Percentiles rank a stretch among this genome's conserved stretches.
These are phyloP conservation scores for Typha latifolia DNA, from an alignment of 176 grass and related monocot genomes.

Conservation along the genomic window DNA sequence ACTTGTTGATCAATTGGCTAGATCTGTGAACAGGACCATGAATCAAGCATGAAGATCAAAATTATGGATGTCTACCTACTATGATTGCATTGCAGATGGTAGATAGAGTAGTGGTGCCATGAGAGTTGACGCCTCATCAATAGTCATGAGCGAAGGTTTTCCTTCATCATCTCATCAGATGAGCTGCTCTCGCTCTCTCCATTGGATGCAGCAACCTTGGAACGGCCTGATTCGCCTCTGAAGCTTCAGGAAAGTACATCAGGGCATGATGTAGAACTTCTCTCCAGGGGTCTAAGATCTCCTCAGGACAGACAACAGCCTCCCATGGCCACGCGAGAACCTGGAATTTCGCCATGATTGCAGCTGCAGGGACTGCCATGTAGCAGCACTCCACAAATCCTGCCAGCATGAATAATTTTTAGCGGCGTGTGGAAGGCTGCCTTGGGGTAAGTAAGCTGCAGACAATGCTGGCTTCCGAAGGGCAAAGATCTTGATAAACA, in stretches of 20 bases:
- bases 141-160: not conserved
- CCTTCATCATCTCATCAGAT: not conserved
- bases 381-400: not conserved
- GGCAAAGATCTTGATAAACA: no score
- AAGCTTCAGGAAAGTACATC: not conserved
- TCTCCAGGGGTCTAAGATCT: not conserved
- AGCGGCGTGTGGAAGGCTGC: not conserved
- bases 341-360: not conserved
- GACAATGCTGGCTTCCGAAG: no score
- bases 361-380: not conserved
- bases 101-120: not conserved
- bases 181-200: not conserved
- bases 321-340: not conserved
- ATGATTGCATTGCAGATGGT: not conserved
- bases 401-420: not conserved
- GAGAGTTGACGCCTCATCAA: not conserved
- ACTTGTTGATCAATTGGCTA: not conserved
- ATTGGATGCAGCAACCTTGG: not conserved
- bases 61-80: not conserved
- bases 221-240: not conserved
- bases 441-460: no score
- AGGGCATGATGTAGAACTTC: not conserved
- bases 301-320: not conserved
- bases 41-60: not conserved
- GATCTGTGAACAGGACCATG: not conserved